These are phyloP conservation scores for Brettanomyces naardenensis DNA, from an alignment of 805 yeast species.

Conservation along the genomic window DNA sequence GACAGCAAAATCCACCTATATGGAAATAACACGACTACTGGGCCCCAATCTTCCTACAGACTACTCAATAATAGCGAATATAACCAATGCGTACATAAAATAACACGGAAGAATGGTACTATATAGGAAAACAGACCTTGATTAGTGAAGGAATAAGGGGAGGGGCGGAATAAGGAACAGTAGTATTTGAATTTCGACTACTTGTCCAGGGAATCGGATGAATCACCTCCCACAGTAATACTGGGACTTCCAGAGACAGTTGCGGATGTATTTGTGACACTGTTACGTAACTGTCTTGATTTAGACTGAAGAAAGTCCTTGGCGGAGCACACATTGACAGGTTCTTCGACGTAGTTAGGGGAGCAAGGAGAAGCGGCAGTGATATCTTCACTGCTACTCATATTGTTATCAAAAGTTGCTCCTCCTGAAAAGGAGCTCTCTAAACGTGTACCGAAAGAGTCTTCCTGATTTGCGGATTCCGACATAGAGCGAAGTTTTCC, in stretches of 20 bases:
- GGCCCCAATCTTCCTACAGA: no score
- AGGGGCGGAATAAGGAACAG: no score
- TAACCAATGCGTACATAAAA: no score
- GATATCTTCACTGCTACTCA: not conserved
- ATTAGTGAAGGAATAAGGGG: no score
- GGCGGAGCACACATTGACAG: conserved; percentile 20
- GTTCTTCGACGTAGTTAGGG: conserved; percentile 9
- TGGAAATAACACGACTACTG: no score
- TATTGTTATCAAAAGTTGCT: not conserved
- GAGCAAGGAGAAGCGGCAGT: conserved; percentile 14
- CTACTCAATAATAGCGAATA: no score
- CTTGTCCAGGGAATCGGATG: not conserved
- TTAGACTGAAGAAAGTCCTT: conserved; percentile 16
- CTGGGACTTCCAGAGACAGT: conserved; percentile 1
- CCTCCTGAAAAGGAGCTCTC: conserved; percentile 1
- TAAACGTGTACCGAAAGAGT: not conserved
- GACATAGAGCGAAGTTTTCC: not conserved
- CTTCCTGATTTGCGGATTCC: not conserved
- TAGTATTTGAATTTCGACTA: not conserved
- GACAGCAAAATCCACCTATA: no score
- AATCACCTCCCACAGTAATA: not conserved
- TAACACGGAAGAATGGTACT: no score
- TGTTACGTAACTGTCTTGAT: conserved; percentile 13
- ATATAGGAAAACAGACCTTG: no score
- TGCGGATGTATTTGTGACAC: conserved; percentile 5